Conservation (phyloP, 169 alveolate species). For the Theileria orientalis region DNA sequence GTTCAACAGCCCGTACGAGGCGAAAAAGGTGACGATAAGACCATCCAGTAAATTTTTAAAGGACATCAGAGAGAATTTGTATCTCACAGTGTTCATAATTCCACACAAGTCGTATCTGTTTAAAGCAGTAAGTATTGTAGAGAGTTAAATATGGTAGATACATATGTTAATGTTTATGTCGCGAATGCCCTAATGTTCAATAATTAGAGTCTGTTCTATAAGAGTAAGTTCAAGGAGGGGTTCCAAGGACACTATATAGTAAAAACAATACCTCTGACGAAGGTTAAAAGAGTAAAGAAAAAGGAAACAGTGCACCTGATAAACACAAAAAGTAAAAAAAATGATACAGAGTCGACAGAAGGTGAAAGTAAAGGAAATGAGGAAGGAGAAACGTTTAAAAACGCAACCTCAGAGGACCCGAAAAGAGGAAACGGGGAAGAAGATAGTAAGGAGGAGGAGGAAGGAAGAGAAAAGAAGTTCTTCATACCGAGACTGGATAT, state of each 20-base stretch:
- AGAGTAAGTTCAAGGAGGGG: constrained; percentile 42
- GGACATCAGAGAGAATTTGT: constrained; percentile 6
- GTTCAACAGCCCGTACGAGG: constrained; percentile 40
- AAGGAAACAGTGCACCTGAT: constrained; percentile 29
- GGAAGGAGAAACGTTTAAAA: background rate
- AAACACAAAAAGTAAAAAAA: background rate
- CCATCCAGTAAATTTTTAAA: constrained; percentile 14
- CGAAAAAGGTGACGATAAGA: background rate
- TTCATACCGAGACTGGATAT: constrained; percentile 64
- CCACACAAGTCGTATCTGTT: constrained; percentile 56
- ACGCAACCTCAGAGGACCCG: background rate
- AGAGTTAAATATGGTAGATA: background rate
- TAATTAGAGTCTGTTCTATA: constrained; percentile 24
- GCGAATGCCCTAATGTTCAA: background rate
- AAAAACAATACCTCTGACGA: constrained; percentile 39
- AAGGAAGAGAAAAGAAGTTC: constrained; percentile 35
- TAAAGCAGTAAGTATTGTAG: constrained; percentile 5
- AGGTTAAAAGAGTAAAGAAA: background rate
- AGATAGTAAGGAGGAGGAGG: background rate
- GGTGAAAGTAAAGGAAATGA: background rate
- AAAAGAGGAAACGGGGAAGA: constrained; percentile 1
- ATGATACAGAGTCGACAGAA: background rate
- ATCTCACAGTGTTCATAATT: constrained; percentile 37
- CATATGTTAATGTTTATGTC: background rate
- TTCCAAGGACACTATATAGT: constrained; percentile 52